These are phyloP conservation scores for Nicotiana otophora DNA, from an alignment of 257 asterid species.

Conservation along the genomic window DNA sequence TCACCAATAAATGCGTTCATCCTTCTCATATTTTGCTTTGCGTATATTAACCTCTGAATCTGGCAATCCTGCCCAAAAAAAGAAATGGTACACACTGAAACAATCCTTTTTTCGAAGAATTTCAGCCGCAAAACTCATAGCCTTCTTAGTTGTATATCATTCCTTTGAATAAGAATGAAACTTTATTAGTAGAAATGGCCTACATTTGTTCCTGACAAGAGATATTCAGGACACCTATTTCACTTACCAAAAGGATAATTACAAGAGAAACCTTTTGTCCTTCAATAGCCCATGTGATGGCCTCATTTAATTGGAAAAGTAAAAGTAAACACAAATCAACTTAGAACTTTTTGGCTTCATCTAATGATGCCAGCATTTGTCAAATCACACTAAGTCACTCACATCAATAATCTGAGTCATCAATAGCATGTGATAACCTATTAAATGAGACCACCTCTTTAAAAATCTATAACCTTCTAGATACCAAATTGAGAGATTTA, in stretches of 20 bases:
- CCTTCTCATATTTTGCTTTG: constrained; percentile 15
- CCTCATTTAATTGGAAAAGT: neutral
- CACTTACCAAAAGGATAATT: neutral
- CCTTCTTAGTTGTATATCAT: neutral
- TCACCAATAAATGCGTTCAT: constrained; percentile 73
- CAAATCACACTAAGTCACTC: neutral
- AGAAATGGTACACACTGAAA: neutral
- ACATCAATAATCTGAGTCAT: neutral
- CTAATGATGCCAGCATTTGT: neutral
- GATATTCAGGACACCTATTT: neutral
- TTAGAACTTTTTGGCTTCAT: neutral
- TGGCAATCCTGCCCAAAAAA: constrained; percentile 44
- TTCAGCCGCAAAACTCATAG: neutral
- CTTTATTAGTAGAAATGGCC: neutral
- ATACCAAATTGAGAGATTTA: neutral
- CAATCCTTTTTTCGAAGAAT: neutral
- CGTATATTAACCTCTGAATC: constrained; percentile 40
- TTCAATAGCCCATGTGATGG: neutral
- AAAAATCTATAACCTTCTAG: neutral
- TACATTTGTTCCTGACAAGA: neutral
- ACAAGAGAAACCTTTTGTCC: neutral
- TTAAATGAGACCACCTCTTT: neutral
- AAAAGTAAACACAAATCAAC: neutral
- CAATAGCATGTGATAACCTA: neutral
- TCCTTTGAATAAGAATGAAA: neutral